Evolutionary conservation across 139 green algal species (phyloP).

Genomic region (Marvania coccoides): DNA sequence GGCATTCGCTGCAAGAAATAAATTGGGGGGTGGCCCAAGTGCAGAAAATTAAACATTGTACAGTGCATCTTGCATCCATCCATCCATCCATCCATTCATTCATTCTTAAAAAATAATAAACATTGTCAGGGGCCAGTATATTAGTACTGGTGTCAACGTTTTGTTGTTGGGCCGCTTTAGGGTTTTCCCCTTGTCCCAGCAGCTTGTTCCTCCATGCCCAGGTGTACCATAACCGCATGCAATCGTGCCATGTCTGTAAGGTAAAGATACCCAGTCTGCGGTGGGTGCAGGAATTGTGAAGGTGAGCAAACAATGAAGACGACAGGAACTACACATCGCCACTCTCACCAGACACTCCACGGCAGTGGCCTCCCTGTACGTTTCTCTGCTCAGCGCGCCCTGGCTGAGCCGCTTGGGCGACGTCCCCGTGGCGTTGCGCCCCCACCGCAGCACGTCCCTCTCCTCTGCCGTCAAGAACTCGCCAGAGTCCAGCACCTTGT

Average conservation of each 20-base stretch:
- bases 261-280: constrained; percentile 31
- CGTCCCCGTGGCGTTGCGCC: constrained; percentile 43
- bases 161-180: neutral
- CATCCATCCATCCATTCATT: too few species aligned
- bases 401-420: constrained; percentile 32
- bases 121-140: too few species aligned
- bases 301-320: neutral
- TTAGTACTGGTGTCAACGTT: neutral
- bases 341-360: constrained; percentile 49
- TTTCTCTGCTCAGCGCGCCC: constrained; percentile 7
- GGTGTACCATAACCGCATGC: constrained; percentile 32
- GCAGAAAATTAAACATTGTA: too few species aligned
- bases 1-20: too few species aligned
- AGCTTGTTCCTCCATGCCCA: constrained; percentile 21
- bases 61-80: too few species aligned
- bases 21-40: too few species aligned
- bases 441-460: constrained; percentile 52
- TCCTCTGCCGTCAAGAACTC: constrained; percentile 35
- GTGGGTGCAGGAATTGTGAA: neutral
- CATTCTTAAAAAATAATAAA: too few species aligned
- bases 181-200: neutral
- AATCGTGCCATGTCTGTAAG: constrained; percentile 29
- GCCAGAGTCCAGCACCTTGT: constrained; percentile 17
- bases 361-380: constrained; percentile 45
- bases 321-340: neutral